Base-by-base conservation (phyloP, 2,329 filamentous ascomycete genomes). In the Aphanoascus verrucosus region DNA sequence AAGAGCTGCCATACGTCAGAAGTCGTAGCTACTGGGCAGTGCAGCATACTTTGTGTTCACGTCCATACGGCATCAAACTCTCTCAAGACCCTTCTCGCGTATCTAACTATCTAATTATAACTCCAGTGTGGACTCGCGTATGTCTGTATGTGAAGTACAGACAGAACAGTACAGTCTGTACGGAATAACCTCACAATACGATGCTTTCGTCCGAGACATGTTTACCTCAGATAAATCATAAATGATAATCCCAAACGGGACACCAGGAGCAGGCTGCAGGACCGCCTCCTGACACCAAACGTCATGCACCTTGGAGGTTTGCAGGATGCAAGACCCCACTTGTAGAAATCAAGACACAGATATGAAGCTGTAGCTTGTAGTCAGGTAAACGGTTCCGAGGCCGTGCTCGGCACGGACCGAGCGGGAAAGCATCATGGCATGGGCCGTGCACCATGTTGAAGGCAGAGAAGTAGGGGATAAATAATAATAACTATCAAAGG, bases 401-500 rank as follows among this genome's bases (percentile, higher is more conserved):
- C 40, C 35, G 20, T 37, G 28, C 35, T 51, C 49, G 49, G 49
- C 31, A 51, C 44, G 49, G 43, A 43, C 49, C 40, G 49, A 51
- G 31, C 40, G 40, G 23, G 23, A 28, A 4, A 7, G 23, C 23
- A 28, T 28, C 23, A 28, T 28, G 23, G 23, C 49, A 17, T 51
- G 40, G 49, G 40, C 49, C 38, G 38, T 35, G 49, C 31, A 28
- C 23, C 23, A 4, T 28, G 3, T 28, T 28, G 17, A 23, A 44
- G 7, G 15, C 17, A 44, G 12, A 23, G 23, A 23, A n/a, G 7
- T n/a, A 32, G 12, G 5, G 11, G 17, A 34, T n/a, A 2, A 14
- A 23, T n/a, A n/a, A 20, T 3, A 11, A 15, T 12, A 38, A 4
- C 12, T 38, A 9, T 19, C 20, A 31, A 38, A 38, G 12, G 32